phyloP scores from a whole-genome alignment of 1,284 basidiomycete genomes.

The Apiotrichum gamsii region DNA sequence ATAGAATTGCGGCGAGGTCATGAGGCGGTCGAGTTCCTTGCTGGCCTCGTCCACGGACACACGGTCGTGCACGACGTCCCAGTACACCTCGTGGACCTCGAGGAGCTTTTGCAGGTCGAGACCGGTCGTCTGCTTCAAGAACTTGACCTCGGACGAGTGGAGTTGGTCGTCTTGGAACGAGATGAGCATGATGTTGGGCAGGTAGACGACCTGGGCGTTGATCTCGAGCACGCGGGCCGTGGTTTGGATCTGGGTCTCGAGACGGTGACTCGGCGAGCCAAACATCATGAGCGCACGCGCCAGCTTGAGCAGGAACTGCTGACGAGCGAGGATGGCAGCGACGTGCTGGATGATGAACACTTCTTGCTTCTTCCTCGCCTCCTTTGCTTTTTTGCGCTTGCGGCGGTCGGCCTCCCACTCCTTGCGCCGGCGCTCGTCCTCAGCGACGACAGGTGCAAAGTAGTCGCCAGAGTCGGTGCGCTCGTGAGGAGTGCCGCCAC shows the following conservation, averaged over 20 bases:
- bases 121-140: constrained; percentile 68
- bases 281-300: constrained; percentile 92
- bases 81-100: constrained; percentile 70
- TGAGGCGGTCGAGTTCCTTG: constrained; percentile 64
- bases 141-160: constrained; percentile 78
- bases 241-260: constrained; percentile 78
- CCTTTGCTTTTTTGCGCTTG: constrained; percentile 49
- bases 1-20: constrained; percentile 60
- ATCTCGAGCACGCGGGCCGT: constrained; percentile 81
- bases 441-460: constrained; percentile 8
- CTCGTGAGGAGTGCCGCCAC: too few relatives aligned
- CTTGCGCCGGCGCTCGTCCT: constrained; percentile 48
- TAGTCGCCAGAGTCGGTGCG: background rate
- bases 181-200: constrained; percentile 75
- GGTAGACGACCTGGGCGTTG: constrained; percentile 74
- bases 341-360: constrained; percentile 84
- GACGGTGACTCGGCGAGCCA: constrained; percentile 79
- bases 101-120: constrained; percentile 72
- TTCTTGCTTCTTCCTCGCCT: constrained; percentile 67
- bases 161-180: constrained; percentile 77
- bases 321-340: constrained; percentile 75
- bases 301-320: constrained; percentile 85
- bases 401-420: constrained; percentile 54
- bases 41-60: constrained; percentile 75
- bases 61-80: constrained; percentile 82